Conservation (phyloP, 306 rosid genomes). For the Prunus mira region DNA sequence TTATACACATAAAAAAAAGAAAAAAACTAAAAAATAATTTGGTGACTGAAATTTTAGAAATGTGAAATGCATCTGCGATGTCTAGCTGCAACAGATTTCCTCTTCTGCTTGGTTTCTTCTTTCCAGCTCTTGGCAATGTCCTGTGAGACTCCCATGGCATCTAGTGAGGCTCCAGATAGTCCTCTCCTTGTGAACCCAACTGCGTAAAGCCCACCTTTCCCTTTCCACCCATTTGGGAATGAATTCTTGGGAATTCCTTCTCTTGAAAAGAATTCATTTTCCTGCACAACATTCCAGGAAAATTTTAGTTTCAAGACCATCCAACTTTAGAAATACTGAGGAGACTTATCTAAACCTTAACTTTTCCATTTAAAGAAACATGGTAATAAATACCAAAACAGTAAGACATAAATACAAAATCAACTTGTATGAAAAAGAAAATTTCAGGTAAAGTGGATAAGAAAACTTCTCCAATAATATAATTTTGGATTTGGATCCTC, state of each 20-base stretch:
- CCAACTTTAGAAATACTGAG: not conserved
- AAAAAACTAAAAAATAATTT: not conserved
- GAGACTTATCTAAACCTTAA: not conserved
- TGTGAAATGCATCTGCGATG: constrained; percentile 91
- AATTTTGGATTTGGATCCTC: too few relatives aligned
- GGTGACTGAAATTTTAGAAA: constrained; percentile 26
- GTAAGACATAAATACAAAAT: too few relatives aligned
- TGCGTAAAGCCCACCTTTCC: constrained; percentile 76
- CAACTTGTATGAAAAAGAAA: too few relatives aligned
- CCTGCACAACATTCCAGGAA: constrained; percentile 43
- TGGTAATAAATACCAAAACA: not conserved
- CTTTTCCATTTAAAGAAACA: not conserved
- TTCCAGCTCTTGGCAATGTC: constrained; percentile 88
- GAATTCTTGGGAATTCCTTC: constrained; percentile 76
- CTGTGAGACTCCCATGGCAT: constrained; percentile 78
- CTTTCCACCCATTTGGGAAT: constrained; percentile 96
- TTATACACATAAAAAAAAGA: not conserved
- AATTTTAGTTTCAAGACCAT: constrained; percentile 5
- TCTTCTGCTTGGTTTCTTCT: constrained; percentile 73
- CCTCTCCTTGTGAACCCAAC: constrained; percentile 96
- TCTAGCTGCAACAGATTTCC: constrained; percentile 55
- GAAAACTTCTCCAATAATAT: too few relatives aligned
- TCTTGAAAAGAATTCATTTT: constrained; percentile 65
- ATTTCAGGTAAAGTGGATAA: too few relatives aligned
- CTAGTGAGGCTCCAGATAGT: constrained; percentile 80